Base-by-base conservation (phyloP, 2,329 filamentous ascomycete species). In the Cladophialophora immunda region DNA sequence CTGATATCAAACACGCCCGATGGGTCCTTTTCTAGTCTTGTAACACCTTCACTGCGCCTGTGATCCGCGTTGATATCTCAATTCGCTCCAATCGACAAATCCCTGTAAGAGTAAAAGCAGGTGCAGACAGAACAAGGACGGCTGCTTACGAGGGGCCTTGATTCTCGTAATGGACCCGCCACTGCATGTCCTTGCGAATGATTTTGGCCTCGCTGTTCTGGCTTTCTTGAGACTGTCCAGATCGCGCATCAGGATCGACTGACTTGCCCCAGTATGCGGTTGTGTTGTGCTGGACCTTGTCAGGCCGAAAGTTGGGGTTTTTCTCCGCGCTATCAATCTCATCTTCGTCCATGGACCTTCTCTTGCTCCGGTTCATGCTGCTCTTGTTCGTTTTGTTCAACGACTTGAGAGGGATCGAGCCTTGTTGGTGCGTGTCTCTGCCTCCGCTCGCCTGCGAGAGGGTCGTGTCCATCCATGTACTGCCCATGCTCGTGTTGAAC, bases 161-260 rank as follows among this genome's bases (percentile, higher is more conserved):
- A 25, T 41, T 58, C 56, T 58, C 56, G 52, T 66, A 66, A 45
- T 38, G 27, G 38, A 66, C 53, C 19, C 57, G 60, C 64, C 64
- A 66, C 17, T 63, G 58, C 30, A 58, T 56, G 22, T 66, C 58
- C 45, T 66, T 66, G 25, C 64, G 58, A 13, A 63, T 66, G 29
- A 66, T 66, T 41, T 54, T 66, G n/a, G 58, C 60, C n/a, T 66
- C 45, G 29, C 64, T 66, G 53, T 63, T 54, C 34, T 45, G 41
- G 52, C 64, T 66, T 32, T 62, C 59, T 34, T 66, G 59, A 29
- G 58, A 63, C 45, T 50, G 45, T 50, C 60, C 65, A 13, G 64
- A 66, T 50, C 50, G 32, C 19, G 60, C 60, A 36, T 64, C 58
- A 36, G 64, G 34, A 7, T 66, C 64, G 19, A 32, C 52, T 8